Conservation (phyloP, 352 stramenopile species). For the Phytophthora constricta region DNA sequence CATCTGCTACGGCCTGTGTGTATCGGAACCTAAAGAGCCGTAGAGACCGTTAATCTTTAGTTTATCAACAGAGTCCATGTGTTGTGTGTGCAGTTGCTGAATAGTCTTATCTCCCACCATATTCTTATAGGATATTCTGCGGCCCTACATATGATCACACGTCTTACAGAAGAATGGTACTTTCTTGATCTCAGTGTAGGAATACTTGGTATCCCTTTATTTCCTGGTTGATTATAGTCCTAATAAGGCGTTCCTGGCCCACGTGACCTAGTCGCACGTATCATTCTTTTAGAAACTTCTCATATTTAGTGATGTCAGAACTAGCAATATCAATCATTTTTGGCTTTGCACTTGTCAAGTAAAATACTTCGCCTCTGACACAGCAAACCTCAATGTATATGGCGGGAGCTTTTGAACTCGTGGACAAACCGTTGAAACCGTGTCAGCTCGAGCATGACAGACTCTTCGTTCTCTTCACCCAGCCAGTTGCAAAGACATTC, state of each 20-base stretch:
- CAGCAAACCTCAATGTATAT: no score
- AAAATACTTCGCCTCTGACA: no score
- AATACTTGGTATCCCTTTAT: not conserved
- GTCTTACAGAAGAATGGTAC: not conserved
- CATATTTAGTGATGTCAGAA: no score
- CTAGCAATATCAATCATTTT: no score
- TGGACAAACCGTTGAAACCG: no score
- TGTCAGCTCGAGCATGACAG: no score
- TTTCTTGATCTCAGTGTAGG: not conserved
- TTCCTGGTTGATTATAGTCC: not conserved
- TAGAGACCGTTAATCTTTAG: not conserved
- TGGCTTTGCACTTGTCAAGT: no score
- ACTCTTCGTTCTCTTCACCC: no score
- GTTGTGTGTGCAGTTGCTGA: not conserved
- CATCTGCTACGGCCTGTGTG: not conserved
- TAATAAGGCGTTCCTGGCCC: not conserved
- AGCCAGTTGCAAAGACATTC: no score
- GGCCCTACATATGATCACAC: not conserved
- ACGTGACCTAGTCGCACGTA: not conserved
- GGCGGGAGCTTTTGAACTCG: no score
- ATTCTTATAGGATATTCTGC: not conserved
- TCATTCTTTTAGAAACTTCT: not conserved
- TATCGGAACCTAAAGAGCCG: not conserved
- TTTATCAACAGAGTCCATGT: not conserved
- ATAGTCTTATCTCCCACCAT: not conserved